A percentile compares a stretch with the other conserved stretches of the same genome.
phyloP scores from a whole-genome alignment of 2,329 filamentous ascomycete species.

The Penicillium sp. region DNA sequence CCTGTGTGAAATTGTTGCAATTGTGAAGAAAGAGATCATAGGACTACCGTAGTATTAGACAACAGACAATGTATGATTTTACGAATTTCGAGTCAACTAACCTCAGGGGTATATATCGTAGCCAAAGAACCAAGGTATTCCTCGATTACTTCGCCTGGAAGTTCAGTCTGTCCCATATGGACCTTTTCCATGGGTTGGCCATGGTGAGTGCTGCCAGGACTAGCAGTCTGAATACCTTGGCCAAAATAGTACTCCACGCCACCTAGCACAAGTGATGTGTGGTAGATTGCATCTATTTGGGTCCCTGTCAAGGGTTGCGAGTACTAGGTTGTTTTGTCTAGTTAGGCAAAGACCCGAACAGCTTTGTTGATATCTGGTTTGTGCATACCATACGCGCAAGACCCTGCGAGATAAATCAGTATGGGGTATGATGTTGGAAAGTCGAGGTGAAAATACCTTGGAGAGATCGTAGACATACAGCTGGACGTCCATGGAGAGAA shows the following conservation, averaged over 20 bases:
- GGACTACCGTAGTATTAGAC: conserved; percentile 55
- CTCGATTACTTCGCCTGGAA: conserved; percentile 79
- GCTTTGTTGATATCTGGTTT: neutral
- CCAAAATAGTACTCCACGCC: conserved; percentile 92
- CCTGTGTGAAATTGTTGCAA: conserved; percentile 97
- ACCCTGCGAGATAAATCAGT: conserved; percentile 45
- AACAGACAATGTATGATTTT: neutral
- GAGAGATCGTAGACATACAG: conserved; percentile 81
- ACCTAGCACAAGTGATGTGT: conserved; percentile 85
- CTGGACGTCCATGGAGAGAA: conserved; percentile 70
- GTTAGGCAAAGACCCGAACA: neutral
- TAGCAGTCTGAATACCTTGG: conserved; percentile 79
- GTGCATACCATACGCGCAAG: conserved; percentile 56
- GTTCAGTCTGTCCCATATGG: conserved; percentile 73
- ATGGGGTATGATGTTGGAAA: neutral
- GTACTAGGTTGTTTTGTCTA: conserved; percentile 44
- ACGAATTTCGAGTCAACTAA: conserved; percentile 34
- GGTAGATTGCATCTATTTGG: conserved; percentile 90
- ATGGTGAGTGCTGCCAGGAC: conserved; percentile 82
- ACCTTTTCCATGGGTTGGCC: conserved; percentile 79
- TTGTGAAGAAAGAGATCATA: conserved; percentile 92
- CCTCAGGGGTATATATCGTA: conserved; percentile 79
- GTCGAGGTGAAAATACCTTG: conserved; percentile 42
- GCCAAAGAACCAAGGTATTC: conserved; percentile 87
- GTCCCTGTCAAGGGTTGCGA: conserved; percentile 64